Conservation (phyloP, 2,329 filamentous ascomycete genomes). For the Aspergillus pseudoglaucus region DNA sequence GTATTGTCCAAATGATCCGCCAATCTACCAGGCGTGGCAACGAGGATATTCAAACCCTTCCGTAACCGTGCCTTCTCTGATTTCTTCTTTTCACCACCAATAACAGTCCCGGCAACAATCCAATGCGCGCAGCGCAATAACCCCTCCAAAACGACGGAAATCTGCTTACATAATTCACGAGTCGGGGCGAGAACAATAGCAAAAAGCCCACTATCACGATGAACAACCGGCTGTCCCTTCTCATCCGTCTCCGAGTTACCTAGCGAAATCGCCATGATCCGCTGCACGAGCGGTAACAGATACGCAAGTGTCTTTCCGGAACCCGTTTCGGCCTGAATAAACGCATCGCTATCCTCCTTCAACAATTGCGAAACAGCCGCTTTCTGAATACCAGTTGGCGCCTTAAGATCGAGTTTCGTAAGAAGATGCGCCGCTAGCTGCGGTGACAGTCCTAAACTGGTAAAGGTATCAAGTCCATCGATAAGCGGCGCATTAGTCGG, state of each 20-base stretch:
- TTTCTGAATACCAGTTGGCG: constrained; percentile 91
- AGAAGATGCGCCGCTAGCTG: constrained; percentile 75
- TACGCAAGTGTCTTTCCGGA: constrained; percentile 98
- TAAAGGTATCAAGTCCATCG: constrained; percentile 79
- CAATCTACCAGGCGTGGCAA: constrained; percentile 86
- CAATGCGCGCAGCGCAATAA: constrained; percentile 84
- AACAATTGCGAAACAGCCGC: constrained; percentile 76
- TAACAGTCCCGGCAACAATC: constrained; percentile 84
- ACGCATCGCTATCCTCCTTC: constrained; percentile 78
- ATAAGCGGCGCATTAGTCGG: constrained; percentile 87
- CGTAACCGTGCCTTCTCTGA: constrained; percentile 87
- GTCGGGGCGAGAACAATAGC: constrained; percentile 92
- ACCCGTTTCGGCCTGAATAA: constrained; percentile 93
- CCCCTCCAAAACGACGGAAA: constrained; percentile 76
- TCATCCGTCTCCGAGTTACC: constrained; percentile 25
- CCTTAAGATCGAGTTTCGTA: constrained; percentile 78
- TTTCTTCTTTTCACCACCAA: constrained; percentile 65
- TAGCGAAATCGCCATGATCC: constrained; percentile 67
- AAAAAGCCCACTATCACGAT: constrained; percentile 82
- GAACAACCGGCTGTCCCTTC: constrained; percentile 49
- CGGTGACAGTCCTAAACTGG: constrained; percentile 72
- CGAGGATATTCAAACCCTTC: constrained; percentile 91
- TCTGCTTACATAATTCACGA: constrained; percentile 89
- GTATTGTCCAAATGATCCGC: constrained; percentile 92
- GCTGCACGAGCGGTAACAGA: constrained; percentile 81